phyloP scores from a whole-genome alignment of 371 early-diverging fungal genomes.

The Lichtheimia ornata region DNA sequence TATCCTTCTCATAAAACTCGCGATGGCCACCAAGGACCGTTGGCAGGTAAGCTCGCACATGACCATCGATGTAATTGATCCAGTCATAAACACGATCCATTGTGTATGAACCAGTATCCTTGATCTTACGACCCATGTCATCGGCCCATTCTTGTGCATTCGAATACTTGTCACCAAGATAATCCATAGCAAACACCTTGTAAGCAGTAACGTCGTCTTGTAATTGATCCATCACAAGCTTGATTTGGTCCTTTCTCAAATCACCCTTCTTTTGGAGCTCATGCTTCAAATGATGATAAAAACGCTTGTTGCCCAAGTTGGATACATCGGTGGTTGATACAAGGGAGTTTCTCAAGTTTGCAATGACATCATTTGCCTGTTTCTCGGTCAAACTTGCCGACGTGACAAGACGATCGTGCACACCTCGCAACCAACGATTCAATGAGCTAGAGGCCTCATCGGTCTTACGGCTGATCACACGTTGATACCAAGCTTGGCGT shows the following conservation, averaged over 20 bases:
- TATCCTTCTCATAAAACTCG: too few relatives aligned
- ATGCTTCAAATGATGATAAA: constrained; percentile 34
- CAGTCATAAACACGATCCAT: constrained; percentile 11
- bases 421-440: constrained; percentile 30
- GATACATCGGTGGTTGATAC: constrained; percentile 23
- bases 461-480: constrained; percentile 20
- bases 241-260: constrained; percentile 32
- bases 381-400: constrained; percentile 34
- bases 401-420: constrained; percentile 29
- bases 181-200: constrained; percentile 51
- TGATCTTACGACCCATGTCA: constrained; percentile 9
- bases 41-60: neutral
- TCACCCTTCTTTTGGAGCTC: constrained; percentile 34
- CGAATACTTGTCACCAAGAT: constrained; percentile 29
- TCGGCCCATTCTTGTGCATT: constrained; percentile 26
- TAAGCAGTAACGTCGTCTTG: constrained; percentile 39
- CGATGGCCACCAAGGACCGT: neutral
- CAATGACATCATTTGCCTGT: constrained; percentile 24
- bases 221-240: constrained; percentile 23
- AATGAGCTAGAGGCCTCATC: constrained; percentile 22
- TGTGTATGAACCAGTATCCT: constrained; percentile 6
- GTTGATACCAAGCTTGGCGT: constrained; percentile 37
- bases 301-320: constrained; percentile 30
- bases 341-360: constrained; percentile 30
- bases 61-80: neutral